Conservation (phyloP, 2,329 filamentous ascomycete genomes). For the Scedosporium apiospermum region DNA sequence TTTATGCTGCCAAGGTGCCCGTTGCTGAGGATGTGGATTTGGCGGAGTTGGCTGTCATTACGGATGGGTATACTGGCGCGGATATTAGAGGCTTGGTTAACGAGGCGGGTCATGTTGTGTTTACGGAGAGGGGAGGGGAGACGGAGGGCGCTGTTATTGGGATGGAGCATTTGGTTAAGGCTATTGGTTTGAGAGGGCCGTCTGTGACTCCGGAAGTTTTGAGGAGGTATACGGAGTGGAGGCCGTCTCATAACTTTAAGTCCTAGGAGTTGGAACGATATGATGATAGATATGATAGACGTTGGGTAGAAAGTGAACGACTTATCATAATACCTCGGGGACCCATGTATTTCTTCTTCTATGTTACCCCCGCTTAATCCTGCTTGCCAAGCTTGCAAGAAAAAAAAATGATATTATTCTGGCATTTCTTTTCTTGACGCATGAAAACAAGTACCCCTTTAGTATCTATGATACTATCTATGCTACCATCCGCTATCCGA, state of each 20-base stretch:
- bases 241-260: constrained; percentile 3
- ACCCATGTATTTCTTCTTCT: background rate
- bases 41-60: constrained; percentile 48
- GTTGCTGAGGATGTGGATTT: constrained; percentile 57
- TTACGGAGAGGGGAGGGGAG: constrained; percentile 4
- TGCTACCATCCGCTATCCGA: background rate
- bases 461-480: background rate
- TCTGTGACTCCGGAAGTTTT: background rate
- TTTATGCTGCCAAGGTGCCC: constrained; percentile 53
- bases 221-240: constrained; percentile 7
- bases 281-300: background rate
- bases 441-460: too few species aligned
- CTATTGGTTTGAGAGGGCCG: background rate
- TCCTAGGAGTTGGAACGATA: background rate
- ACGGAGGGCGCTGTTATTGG: constrained; percentile 1
- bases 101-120: constrained; percentile 5
- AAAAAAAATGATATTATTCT: background rate
- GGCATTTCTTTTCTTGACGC: constrained; percentile 1
- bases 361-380: background rate
- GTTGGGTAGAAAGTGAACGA: background rate
- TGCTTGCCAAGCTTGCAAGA: background rate
- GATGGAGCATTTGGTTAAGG: background rate
- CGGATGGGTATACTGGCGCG: constrained; percentile 76
- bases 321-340: background rate
- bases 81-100: constrained; percentile 44